Percentiles rank a stretch among this genome's conserved stretches.
Evolutionary conservation across 75 land plant genomes (phyloP).

Genomic region (Ceratopteris richardii): DNA sequence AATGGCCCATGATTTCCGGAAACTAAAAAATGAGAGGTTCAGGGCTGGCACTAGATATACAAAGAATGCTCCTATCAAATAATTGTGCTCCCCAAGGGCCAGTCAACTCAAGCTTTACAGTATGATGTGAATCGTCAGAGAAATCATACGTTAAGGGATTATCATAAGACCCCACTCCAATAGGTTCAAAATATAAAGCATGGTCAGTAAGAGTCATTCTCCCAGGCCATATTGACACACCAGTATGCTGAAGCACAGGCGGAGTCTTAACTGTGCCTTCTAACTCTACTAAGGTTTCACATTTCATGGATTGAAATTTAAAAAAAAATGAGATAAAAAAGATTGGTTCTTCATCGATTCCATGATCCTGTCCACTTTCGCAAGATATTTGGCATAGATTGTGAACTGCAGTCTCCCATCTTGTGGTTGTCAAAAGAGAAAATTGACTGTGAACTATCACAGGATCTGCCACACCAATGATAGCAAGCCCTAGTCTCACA

Average conservation of each 20-base stretch:
- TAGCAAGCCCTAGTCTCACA: too few species aligned
- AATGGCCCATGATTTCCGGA: constrained; percentile 89
- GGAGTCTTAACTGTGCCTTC: constrained; percentile 95
- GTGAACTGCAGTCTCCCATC: constrained; percentile 59
- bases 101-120: constrained; percentile 86
- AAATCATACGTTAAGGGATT: constrained; percentile 76
- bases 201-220: too few species aligned
- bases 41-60: constrained; percentile 54
- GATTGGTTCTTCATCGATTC: constrained; percentile 70
- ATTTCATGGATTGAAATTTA: constrained; percentile 65
- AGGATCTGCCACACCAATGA: too few species aligned
- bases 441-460: constrained; percentile 66
- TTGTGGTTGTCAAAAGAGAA: constrained; percentile 57
- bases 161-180: too few species aligned
- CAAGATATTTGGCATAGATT: too few species aligned
- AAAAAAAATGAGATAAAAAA: constrained; percentile 59
- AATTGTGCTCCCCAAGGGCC: constrained; percentile 99
- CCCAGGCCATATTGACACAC: too few species aligned
- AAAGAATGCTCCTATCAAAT: too few species aligned
- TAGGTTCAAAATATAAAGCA: too few species aligned
- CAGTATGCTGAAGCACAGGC: constrained; percentile 94
- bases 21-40: constrained; percentile 90
- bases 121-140: constrained; percentile 64
- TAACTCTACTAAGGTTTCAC: constrained; percentile 78
- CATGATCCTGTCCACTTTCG: constrained; percentile 65